Evolutionary conservation across 192 early-diverging fungal genomes (phyloP).

Genomic region (Entophlyctis helioformis): DNA sequence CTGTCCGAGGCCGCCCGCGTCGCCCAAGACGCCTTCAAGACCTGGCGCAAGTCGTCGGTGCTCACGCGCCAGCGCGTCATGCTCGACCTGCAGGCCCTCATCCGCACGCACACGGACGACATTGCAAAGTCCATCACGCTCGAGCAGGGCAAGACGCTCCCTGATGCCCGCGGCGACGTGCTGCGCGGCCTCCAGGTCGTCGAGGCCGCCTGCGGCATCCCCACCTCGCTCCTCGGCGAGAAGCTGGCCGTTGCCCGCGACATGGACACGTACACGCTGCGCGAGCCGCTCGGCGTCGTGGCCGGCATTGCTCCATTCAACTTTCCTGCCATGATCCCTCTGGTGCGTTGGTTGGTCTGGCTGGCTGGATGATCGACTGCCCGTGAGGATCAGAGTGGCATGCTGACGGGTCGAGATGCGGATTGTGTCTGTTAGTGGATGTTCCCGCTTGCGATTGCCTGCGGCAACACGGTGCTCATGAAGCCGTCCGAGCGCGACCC

Average conservation of each 20-base stretch:
- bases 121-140: slow-evolving; percentile 70
- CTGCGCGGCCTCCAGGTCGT: slow-evolving; percentile 86
- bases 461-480: slow-evolving; percentile 81
- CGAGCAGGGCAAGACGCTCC: slow-evolving; percentile 90
- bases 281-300: slow-evolving; percentile 84
- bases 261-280: slow-evolving; percentile 93
- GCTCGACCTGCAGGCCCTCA: slow-evolving; percentile 79
- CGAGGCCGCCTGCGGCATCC: slow-evolving; percentile 69
- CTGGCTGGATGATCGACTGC: no score
- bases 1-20: slow-evolving; percentile 60
- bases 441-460: slow-evolving; percentile 88
- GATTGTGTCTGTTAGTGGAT: no score
- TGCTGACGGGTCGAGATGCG: no score
- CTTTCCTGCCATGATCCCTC: slow-evolving; percentile 82
- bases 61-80: slow-evolving; percentile 80
- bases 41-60: slow-evolving; percentile 74
- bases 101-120: slow-evolving; percentile 65
- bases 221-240: slow-evolving; percentile 72
- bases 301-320: slow-evolving; percentile 95
- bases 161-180: slow-evolving; percentile 86
- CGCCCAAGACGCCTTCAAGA: slow-evolving; percentile 68
- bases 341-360: slow-evolving; percentile 16
- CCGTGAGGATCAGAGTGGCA: no score
- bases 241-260: slow-evolving; percentile 71
- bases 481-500: slow-evolving; percentile 95